Evolutionary conservation across 2,329 filamentous ascomycete genomes (phyloP), one percentile per base, ranked within the genome.

Genomic region (Sodiomyces alkalinus): DNA sequence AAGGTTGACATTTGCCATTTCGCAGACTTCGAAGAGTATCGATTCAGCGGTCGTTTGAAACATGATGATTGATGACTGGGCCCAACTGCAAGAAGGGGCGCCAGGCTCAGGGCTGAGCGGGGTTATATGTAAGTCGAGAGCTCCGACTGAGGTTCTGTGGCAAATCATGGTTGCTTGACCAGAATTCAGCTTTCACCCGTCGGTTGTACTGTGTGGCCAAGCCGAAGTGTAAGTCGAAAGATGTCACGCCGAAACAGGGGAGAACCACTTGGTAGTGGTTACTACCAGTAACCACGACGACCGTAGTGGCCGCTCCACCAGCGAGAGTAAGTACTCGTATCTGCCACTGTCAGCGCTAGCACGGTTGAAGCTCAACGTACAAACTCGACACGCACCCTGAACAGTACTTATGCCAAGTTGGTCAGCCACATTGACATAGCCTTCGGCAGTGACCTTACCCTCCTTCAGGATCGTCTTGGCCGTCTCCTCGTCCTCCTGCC

Each of bases 341-440:
- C 23, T 25, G 15, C 6, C 8, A 5, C 7, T 11, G 23, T 25
- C 10, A 25, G 23, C 8, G 9, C 4, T 11, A 15, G 3, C 9
- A 34, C 7, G 9, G 14, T 22, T 16, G 21, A 22, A n/a, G 3
- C 8, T 17, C 27, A 7, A 7, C 18, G 17, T 13, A 21, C 22
- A 18, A 19, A 33, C 31, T 33, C 13, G 13, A 14, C 15, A 41
- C 52, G 19, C 47, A 66, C 65, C 68, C 52, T 70, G 51, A n/a
- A 44, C 33, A 0, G 46, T 46, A 34, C 60, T 67, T 35, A 76
- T 56, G 2, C 71, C 72, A n/a, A 76, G 50, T 42, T 74, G 64
- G 13, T 57, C 48, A 2, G 67, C 70, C 3, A 77, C 62, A 42
- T 76, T 76, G 26, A 74, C 51, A 39, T 77, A 77, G 0, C 72